phyloP scores from a whole-genome alignment of 345 rosid genomes.

The Populus alba region DNA sequence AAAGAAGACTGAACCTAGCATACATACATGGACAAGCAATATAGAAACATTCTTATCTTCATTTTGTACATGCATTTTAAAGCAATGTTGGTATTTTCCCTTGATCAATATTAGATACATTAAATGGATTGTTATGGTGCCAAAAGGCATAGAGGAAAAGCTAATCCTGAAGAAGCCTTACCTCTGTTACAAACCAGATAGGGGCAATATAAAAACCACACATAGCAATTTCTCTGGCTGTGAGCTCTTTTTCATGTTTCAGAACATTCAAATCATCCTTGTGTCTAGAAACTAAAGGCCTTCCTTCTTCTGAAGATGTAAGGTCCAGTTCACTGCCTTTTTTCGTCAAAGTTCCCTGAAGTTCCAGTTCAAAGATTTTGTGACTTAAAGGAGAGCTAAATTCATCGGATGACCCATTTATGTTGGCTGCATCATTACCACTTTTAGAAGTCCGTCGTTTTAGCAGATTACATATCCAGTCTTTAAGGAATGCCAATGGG shows the following conservation, averaged over 20 bases:
- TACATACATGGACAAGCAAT: neutral
- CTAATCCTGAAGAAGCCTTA: slow-evolving; percentile 22
- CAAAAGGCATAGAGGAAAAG: neutral
- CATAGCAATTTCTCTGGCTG: slow-evolving; percentile 65
- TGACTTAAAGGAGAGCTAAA: slow-evolving; percentile 54
- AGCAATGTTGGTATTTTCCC: neutral
- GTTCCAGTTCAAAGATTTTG: slow-evolving; percentile 70
- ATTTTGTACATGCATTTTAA: neutral
- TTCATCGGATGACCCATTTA: slow-evolving; percentile 48
- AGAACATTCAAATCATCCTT: slow-evolving; percentile 49
- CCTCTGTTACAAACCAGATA: slow-evolving; percentile 98
- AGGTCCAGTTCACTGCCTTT: slow-evolving; percentile 72
- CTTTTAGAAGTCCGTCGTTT: slow-evolving; percentile 46
- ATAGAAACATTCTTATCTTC: neutral
- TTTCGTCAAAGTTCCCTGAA: slow-evolving; percentile 59
- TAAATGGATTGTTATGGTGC: neutral
- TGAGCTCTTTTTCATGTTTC: slow-evolving; percentile 54
- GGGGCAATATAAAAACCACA: slow-evolving; percentile 95
- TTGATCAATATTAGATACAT: neutral
- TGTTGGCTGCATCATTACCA: slow-evolving; percentile 42
- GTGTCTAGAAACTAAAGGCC: slow-evolving; percentile 55
- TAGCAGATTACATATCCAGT: slow-evolving; percentile 63
- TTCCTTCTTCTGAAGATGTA: slow-evolving; percentile 55
- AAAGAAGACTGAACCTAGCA: neutral
- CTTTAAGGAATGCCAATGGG: slow-evolving; percentile 85